phyloP scores from a whole-genome alignment of 2,329 filamentous ascomycete genomes.

The Curvularia lunata region DNA sequence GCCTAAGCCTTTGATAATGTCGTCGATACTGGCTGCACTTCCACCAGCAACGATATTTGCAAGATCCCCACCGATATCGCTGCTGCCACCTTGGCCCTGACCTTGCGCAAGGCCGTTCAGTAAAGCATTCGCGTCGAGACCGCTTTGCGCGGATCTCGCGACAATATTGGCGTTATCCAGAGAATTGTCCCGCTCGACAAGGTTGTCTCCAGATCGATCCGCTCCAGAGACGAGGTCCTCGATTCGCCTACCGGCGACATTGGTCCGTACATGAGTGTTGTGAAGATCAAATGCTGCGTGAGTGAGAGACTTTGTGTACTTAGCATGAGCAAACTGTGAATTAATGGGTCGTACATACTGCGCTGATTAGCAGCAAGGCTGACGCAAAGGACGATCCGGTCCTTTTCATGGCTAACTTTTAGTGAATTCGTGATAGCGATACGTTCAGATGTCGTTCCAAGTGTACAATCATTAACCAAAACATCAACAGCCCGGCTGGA shows the following conservation, averaged over 20 bases:
- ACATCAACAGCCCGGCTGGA: constrained; percentile 48
- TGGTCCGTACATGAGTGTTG: constrained; percentile 28
- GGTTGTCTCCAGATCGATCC: constrained; percentile 21
- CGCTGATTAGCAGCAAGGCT: constrained; percentile 38
- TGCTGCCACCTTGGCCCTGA: constrained; percentile 17
- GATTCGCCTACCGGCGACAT: constrained; percentile 32
- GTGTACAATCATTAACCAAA: constrained; percentile 38
- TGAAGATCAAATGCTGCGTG: constrained; percentile 37
- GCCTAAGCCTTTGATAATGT: constrained; percentile 19
- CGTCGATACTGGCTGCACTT: constrained; percentile 16
- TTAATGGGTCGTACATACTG: constrained; percentile 30
- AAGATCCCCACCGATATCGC: constrained; percentile 21
- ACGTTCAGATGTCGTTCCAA: neutral
- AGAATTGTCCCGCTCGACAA: constrained; percentile 13
- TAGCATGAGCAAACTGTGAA: constrained; percentile 16
- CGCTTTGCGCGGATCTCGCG: constrained; percentile 23
- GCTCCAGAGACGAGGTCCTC: constrained; percentile 36
- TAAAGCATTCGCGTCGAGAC: constrained; percentile 29
- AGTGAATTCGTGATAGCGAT: neutral
- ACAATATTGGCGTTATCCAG: constrained; percentile 19
- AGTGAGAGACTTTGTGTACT: constrained; percentile 32
- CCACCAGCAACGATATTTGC: constrained; percentile 31
- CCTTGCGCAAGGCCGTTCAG: constrained; percentile 24
- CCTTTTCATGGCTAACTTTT: constrained; percentile 37
- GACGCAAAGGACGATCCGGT: constrained; percentile 33